Base-by-base conservation (phyloP, 2,329 filamentous ascomycete genomes). In the Stagonosporopsis rhizophila region DNA sequence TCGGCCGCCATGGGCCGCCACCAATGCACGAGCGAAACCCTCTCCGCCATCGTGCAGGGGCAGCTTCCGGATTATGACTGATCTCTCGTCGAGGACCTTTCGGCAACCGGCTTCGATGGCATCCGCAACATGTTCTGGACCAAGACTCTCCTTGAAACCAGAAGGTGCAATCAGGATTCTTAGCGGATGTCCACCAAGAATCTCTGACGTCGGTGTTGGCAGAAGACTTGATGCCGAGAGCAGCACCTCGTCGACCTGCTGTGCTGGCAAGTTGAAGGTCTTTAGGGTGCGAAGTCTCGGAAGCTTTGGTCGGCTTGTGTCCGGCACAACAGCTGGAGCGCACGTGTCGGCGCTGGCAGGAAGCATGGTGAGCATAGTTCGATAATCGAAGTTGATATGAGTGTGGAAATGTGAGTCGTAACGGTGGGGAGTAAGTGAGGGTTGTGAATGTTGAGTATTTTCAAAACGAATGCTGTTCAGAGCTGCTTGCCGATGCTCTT, bases 41-140 rank as follows among this genome's bases (percentile, higher is more conserved):
- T 84, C 82, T 49, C 82, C 82, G 2, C 82, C 82, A 61, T 84
- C 82, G 3, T 82, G 79, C 8, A 85, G 71, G 11, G 82, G 82
- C 3, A 81, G 77, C 62, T 83, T 83, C 45, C 71, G 77, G 35
- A 83, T 66, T 1, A 70, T 62, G 15, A 80, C 78, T 35, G 75
- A 68, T n/a, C 76, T 76, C 41, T 52, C 48, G 34, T 67, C 64
- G 3, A 80, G 61, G 2, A 81, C 80, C 15, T 77, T 76, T 0
- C 78, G 70, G 20, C 83, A 77, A 2, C 81, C 82, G 4, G 71
- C 70, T 61, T 82, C 80, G 52, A 84, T 84, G 51, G 81, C 82
- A 52, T 81, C 75, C 0, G 82, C 81, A 1, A 81, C 81, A n/a
- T 74, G 71, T 14, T 78, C 73, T 3, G 82, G 80, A 15, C 79